Base-by-base conservation (phyloP, 169 alveolate species). In the Cryptosporidium bovis region DNA sequence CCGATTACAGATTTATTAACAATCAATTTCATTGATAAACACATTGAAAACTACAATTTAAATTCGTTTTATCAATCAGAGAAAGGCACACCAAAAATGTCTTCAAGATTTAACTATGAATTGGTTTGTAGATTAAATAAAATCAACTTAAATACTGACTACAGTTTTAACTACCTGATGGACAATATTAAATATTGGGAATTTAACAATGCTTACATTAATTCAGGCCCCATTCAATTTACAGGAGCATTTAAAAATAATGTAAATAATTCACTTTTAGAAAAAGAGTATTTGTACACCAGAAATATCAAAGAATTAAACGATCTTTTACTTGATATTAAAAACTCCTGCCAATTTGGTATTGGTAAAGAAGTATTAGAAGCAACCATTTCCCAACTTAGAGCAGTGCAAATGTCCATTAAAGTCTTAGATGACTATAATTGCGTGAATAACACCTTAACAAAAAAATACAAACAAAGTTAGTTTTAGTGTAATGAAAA, bases 141-240 rank as follows among this genome's bases (percentile, higher is more conserved):
- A 16, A 46, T 77, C 12, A 34, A 77, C 56, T 5, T 31, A 20
- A 31, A 27, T 16, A 20, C 13, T 29, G 34, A 36, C 18, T 36
- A 53, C 2, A 27, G 77, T 4, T 60, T 60, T 48, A 55, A 48
- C 64, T 82, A 91, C 56, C 82, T 93, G 56, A 93, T 93, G 65
- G 83, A 90, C 48, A 94, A 94, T 10, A 91, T 93, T 62, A 91
- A 91, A 60, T 92, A 90, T 56, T 97, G 99, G 99, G 92, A 92
- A 64, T 65, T 90, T 71, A 96, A 95, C 27, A 99, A 97, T 87
- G 94, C 94, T 27, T 97, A 95, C 92, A 94, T 94, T 82, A 97
- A 97, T 85, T 99, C 99, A 3, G 99, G 99, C 27, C 99, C 99
- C 20, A 96, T 97, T 27, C 97, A 97, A 91, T 97, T 94, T 92